These are phyloP conservation scores for Chlamydomonas incerta DNA, from an alignment of 139 green algal species.

Conservation along the genomic window DNA sequence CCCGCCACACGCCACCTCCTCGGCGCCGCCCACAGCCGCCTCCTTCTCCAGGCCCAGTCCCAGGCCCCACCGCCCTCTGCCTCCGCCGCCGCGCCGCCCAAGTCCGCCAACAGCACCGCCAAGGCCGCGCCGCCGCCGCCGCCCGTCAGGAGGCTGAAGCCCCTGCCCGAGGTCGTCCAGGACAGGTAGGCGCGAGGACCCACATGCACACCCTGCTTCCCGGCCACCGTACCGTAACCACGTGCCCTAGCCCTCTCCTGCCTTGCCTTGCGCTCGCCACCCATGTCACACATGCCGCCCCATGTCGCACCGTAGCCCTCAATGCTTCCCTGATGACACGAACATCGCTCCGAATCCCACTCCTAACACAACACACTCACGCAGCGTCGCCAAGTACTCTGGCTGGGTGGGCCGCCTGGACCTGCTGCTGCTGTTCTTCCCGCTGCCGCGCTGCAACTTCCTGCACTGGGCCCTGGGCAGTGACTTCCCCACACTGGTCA, in stretches of 20 bases:
- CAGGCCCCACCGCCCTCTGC: background rate
- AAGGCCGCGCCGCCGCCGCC: background rate
- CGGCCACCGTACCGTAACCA: too few species aligned
- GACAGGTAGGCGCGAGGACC: background rate
- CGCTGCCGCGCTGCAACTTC: constrained; percentile 40
- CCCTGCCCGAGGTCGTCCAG: constrained; percentile 1
- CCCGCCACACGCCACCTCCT: background rate
- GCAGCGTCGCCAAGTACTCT: constrained; percentile 26
- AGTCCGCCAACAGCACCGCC: background rate
- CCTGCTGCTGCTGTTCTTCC: constrained; percentile 35
- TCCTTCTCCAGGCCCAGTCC: background rate
- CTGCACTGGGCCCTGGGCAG: constrained; percentile 16
- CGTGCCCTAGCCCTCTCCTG: too few species aligned
- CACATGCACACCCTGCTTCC: too few species aligned
- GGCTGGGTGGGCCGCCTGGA: constrained; percentile 39
- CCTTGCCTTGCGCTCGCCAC: too few species aligned
- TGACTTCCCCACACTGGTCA: constrained; percentile 20
- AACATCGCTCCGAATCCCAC: too few species aligned
- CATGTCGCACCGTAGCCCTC: too few species aligned
- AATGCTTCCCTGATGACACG: background rate
- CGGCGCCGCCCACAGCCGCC: background rate
- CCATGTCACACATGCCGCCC: too few species aligned
- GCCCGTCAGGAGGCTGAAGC: background rate
- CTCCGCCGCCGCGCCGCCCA: too few species aligned
- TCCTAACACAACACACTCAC: too few species aligned